A percentile compares a stretch with the other conserved stretches of the same genome.
Evolutionary conservation across 192 early-diverging fungal species (phyloP).

Genomic region (Physocladia obscura): DNA sequence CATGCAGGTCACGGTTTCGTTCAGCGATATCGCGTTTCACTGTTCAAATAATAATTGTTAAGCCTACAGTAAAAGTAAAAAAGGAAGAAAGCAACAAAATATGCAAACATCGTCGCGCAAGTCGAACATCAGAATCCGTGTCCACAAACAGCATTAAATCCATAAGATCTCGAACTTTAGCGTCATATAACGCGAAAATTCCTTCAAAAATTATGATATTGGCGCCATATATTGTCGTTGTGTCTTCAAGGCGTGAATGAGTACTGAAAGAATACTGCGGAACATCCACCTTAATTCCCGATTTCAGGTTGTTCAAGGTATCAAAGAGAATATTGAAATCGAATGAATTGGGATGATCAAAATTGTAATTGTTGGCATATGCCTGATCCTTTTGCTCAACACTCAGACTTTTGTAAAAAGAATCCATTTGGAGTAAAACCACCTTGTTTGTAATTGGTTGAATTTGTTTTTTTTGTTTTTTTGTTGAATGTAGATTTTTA

Average conservation of each 20-base stretch:
- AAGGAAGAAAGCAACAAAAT: not conserved
- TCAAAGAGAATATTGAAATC: constrained; percentile 77
- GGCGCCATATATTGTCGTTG: constrained; percentile 81
- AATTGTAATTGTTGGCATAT: constrained; percentile 76
- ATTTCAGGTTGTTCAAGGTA: constrained; percentile 72
- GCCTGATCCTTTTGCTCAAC: constrained; percentile 63
- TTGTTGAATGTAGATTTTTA: too few species aligned
- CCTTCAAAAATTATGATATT: constrained; percentile 97
- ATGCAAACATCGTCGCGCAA: constrained; percentile 74
- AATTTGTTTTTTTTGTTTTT: not conserved
- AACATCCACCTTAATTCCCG: constrained; percentile 74
- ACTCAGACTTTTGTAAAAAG: constrained; percentile 85
- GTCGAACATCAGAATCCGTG: constrained; percentile 88
- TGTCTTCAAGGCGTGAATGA: constrained; percentile 69
- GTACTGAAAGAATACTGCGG: constrained; percentile 91
- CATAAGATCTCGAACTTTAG: constrained; percentile 76
- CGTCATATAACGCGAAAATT: constrained; percentile 93
- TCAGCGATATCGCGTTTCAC: constrained; percentile 89
- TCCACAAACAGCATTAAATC: constrained; percentile 86
- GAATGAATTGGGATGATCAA: constrained; percentile 90
- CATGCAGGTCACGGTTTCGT: constrained; percentile 81
- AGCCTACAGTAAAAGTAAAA: not conserved
- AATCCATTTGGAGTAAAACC: constrained; percentile 91
- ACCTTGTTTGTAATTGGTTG: constrained; percentile 67
- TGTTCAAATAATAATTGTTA: constrained; percentile 24